Evolutionary conservation across 371 early-diverging fungal genomes (phyloP), one percentile per base, ranked within the genome.

Genomic region (Nematocida sp.): DNA sequence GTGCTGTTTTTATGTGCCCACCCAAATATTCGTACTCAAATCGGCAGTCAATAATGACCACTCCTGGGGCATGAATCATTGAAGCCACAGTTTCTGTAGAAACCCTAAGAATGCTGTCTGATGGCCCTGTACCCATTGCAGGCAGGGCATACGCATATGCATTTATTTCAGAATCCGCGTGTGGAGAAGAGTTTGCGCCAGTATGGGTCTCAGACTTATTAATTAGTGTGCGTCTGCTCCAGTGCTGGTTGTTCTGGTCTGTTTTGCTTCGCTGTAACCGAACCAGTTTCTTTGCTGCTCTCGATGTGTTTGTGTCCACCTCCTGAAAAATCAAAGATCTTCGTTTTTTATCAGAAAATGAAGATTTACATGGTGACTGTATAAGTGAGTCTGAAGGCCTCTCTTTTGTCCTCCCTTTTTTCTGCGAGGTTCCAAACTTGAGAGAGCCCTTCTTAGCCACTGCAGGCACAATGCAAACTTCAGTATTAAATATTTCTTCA

Each of bases 1-100:
- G 84, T 0, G 94, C 93, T 4, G 87, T 85, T 3, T 72, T 83
- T 62, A 94, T 92, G 76, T 94, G 95, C 4, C 95, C 95, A 33
- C 93, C 94, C 52, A 89, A 87, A 83, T 89, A 93, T 87, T 94
- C 95, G 86, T 92, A 94, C 18, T 90, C 89, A 84, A 91, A 94
- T 20, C 94, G 90, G 84, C 92, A 93, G 86, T 94, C 94, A 33
- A 94, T 87, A 27, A 94, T 82, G 13, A 89, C 73, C 71, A 88
- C 88, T 27, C 44, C 39, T 0, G 69, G 60, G 0, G 60, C 61
- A 9, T 60, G 45, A n/a, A 85, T 13, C 54, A 86, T 56, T n/a
- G 71, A 27, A 9, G 62, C 56, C 18, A 84, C 55, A 27, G 81
- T 72, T 50, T 83, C 67, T 23, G 73, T 54, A 61, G 70, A 58